phyloP scores from a whole-genome alignment of 495 filamentous ascomycete species.

The Tuber calosporum region DNA sequence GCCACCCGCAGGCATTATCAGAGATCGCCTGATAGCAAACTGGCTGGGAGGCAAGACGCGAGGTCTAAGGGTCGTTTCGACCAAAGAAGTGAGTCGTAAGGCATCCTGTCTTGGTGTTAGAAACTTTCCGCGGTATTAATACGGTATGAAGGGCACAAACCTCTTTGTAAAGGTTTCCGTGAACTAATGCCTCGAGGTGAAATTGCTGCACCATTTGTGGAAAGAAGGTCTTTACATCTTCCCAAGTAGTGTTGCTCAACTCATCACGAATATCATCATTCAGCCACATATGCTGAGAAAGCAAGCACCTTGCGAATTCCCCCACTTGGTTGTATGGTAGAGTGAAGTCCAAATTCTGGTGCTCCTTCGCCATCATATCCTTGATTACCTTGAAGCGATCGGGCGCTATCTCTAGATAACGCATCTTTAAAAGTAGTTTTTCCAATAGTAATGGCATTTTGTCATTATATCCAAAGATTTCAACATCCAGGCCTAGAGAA shows the following conservation, averaged over 20 bases:
- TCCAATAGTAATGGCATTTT: conserved; percentile 87
- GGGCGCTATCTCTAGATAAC: conserved; percentile 69
- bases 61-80: conserved; percentile 73
- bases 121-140: neutral
- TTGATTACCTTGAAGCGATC: conserved; percentile 89
- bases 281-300: conserved; percentile 65
- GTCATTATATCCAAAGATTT: conserved; percentile 87
- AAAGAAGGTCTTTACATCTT: conserved; percentile 69
- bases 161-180: conserved; percentile 93
- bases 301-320: conserved; percentile 75
- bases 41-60: conserved; percentile 66
- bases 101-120: conserved; percentile 53
- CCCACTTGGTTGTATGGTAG: conserved; percentile 85
- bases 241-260: conserved; percentile 61
- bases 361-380: conserved; percentile 66
- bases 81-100: conserved; percentile 70
- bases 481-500: conserved; percentile 66
- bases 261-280: conserved; percentile 76
- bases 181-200: conserved; percentile 78
- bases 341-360: conserved; percentile 77
- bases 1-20: conserved; percentile 68
- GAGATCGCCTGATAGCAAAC: conserved; percentile 67
- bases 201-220: conserved; percentile 73
- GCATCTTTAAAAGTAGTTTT: conserved; percentile 81
- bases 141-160: conserved; percentile 17